A percentile compares a stretch with the other conserved stretches of the same genome.
Conservation (phyloP, 176 grass and related monocot species). For the Bonia amplexicaulis region DNA sequence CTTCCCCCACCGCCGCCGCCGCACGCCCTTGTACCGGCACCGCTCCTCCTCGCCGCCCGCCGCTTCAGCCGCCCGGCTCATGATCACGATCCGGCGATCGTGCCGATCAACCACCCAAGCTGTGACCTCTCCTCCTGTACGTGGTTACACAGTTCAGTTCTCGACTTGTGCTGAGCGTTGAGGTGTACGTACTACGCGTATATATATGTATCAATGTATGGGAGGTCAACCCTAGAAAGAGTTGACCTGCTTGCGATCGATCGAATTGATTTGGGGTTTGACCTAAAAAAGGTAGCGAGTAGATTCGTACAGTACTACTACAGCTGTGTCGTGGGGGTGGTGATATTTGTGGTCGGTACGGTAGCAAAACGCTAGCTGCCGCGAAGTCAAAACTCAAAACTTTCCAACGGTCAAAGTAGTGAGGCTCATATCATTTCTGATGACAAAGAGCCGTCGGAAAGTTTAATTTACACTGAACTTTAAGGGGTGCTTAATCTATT, state of each 20-base stretch:
- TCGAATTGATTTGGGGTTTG: background rate
- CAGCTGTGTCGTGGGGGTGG: background rate
- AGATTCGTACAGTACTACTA: background rate
- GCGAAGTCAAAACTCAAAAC: background rate
- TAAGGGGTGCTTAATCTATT: no score
- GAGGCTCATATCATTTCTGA: background rate
- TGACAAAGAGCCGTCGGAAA: background rate
- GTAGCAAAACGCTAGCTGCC: background rate
- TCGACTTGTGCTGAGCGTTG: background rate
- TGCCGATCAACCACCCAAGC: background rate
- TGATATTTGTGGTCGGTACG: constrained; percentile 11
- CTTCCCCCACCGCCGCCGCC: constrained; percentile 82
- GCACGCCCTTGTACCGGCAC: constrained; percentile 72
- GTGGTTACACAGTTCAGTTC: background rate
- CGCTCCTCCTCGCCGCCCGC: constrained; percentile 1
- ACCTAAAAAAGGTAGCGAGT: constrained; percentile 7
- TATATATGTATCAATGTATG: background rate
- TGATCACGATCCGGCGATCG: background rate
- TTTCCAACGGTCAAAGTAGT: background rate
- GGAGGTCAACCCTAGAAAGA: background rate
- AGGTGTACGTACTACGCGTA: background rate
- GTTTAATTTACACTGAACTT: no score
- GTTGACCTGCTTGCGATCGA: constrained; percentile 5
- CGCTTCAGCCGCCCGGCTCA: constrained; percentile 13
- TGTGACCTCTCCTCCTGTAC: background rate